Evolutionary conservation across 768 basidiomycete genomes (phyloP).

Genomic region (Podaxis mareebaensis): DNA sequence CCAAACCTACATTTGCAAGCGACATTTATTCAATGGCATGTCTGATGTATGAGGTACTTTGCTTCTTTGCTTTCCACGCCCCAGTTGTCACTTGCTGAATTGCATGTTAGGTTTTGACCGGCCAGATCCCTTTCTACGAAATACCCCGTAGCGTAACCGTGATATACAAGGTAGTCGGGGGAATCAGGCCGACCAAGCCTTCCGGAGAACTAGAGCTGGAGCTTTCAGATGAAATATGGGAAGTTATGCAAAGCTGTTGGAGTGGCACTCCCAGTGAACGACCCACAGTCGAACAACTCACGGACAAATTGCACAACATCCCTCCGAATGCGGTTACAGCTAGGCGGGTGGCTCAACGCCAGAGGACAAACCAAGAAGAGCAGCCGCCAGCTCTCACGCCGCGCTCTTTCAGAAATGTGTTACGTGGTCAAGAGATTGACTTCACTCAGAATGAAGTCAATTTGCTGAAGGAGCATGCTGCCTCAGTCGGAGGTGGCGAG

Average conservation of each 20-base stretch:
- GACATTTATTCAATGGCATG: slow-evolving; percentile 23
- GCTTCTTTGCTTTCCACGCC: not conserved
- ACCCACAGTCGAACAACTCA: not conserved
- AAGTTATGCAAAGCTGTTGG: slow-evolving; percentile 5
- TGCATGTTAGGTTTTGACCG: slow-evolving; percentile 21
- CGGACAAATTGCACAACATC: not conserved
- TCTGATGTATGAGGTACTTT: slow-evolving; percentile 21
- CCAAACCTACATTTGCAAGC: slow-evolving; percentile 1
- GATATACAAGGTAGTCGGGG: slow-evolving; percentile 20
- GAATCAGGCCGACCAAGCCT: slow-evolving; percentile 17
- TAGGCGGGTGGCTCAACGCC: not conserved
- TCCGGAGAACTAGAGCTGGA: not conserved
- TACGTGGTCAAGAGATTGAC: not conserved
- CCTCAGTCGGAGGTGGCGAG: too few relatives aligned
- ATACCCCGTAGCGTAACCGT: slow-evolving; percentile 18
- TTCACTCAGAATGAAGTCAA: not conserved
- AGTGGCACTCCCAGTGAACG: not conserved
- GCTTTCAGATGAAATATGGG: slow-evolving; percentile 1
- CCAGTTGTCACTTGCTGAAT: too few relatives aligned
- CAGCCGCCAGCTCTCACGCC: not conserved
- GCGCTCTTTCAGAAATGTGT: not conserved
- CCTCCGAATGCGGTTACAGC: not conserved
- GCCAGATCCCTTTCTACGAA: slow-evolving; percentile 22
- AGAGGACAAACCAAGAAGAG: not conserved
- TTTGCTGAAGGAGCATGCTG: not conserved